phyloP scores from a whole-genome alignment of 2,329 filamentous ascomycete species.

The Neoascochyta sp. region DNA sequence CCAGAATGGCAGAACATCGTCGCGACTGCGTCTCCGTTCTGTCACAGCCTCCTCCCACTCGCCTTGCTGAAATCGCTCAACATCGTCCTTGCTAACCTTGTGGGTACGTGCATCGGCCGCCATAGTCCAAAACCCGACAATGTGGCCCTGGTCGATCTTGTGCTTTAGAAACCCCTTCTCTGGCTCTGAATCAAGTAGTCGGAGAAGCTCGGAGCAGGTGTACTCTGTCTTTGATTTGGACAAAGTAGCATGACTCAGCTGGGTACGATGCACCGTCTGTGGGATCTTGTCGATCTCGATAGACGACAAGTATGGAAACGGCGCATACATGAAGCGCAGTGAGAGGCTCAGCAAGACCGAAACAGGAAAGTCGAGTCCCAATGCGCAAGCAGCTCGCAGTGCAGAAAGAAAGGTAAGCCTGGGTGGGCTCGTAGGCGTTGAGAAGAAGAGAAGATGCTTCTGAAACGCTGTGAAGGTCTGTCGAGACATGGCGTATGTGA shows the following conservation, averaged over 20 bases:
- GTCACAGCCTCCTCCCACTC: conserved; percentile 16
- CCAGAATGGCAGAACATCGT: conserved; percentile 20
- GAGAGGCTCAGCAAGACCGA: conserved; percentile 18
- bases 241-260: conserved; percentile 10
- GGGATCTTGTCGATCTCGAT: conserved; percentile 19
- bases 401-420: conserved; percentile 17
- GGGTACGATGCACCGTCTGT: conserved; percentile 12
- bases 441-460: conserved; percentile 20
- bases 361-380: conserved; percentile 21
- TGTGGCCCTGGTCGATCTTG: conserved; percentile 19
- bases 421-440: conserved; percentile 16
- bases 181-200: conserved; percentile 4
- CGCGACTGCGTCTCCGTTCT: conserved; percentile 9
- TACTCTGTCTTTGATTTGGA: conserved; percentile 10
- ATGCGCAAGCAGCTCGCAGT: conserved; percentile 12
- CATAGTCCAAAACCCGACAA: conserved; percentile 22
- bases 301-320: conserved; percentile 13
- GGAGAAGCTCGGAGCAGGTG: conserved; percentile 16
- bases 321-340: conserved; percentile 16
- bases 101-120: conserved; percentile 14
- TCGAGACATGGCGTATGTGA: conserved; percentile 8
- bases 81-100: conserved; percentile 17
- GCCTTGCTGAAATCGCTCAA: conserved; percentile 19
- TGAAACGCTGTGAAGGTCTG: conserved; percentile 19
- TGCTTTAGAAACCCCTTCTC: conserved; percentile 12